Base-by-base conservation (phyloP, 2,329 filamentous ascomycete species). In the Cordyceps cateniannulata region DNA sequence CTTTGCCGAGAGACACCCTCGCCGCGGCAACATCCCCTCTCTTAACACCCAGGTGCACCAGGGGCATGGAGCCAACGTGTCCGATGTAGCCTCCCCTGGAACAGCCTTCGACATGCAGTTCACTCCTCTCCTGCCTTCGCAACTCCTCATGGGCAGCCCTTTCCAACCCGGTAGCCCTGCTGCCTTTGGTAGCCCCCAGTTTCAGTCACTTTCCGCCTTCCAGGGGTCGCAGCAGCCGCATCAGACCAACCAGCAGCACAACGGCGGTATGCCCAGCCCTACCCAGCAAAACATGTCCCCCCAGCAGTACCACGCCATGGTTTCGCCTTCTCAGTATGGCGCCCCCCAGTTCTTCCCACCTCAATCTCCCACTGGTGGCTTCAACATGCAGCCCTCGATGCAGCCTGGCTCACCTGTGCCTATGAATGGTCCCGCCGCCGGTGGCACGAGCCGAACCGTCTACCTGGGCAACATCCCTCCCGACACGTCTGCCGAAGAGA, bases 391-490 rank as follows among this genome's bases (percentile, higher is more conserved):
- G 69, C 74, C 81, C 59, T 75, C 77, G 60, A 79, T 85, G 72
- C 81, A 81, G 71, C 86, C 91, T 42, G 87, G 86, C 45, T 90
- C 90, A 18, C 88, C 90, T 10, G 86, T 93, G 66, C 84, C 87
- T 25, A 86, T 93, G 77, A 84, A 84, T 32, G 86, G 90, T n/a
- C 89, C 89, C 51, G 83, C 96, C 63, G 85, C 96, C 49, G 92
- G 91, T 53, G 91, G 92, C 56, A 96, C 93, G 10, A 98, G 93
- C 81, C 86, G 95, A 67, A 99, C 95, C 4, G 95, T 99, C 48
- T 99, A 99, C 72, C 80, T 99, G 57, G 95, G 95, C 65, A 99
- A 99, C 75, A 98, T 99, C 62, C 95, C 95, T n/a, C 90, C 93
- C 27, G 95, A 99, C 78, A 99, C 95, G 8, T 88, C 90, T 54